phyloP scores from a whole-genome alignment of 306 rosid genomes.

The Gillenia trifoliata region DNA sequence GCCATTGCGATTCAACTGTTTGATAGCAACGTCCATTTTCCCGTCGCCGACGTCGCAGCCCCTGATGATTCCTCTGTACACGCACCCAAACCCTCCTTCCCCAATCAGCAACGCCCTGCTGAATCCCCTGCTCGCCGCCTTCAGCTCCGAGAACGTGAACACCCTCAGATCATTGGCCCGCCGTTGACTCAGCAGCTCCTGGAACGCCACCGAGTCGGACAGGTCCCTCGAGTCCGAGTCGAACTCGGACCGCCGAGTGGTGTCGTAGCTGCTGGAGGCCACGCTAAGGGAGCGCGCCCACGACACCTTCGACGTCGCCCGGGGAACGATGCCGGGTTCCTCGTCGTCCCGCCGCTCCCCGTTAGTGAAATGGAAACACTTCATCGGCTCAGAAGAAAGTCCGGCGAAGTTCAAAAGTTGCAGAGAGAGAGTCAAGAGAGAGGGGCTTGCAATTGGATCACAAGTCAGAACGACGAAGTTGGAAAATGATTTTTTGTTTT shows the following conservation, averaged over 20 bases:
- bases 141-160: slow-evolving; percentile 70
- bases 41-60: slow-evolving; percentile 9
- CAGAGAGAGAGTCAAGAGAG: slow-evolving; percentile 16
- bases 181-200: slow-evolving; percentile 50
- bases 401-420: background rate
- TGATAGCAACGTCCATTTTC: slow-evolving; percentile 68
- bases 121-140: slow-evolving; percentile 74
- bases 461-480: background rate
- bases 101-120: slow-evolving; percentile 67
- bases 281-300: slow-evolving; percentile 96
- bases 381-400: slow-evolving; percentile 26
- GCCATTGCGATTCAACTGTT: slow-evolving; percentile 88
- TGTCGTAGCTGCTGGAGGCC: slow-evolving; percentile 62
- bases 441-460: background rate
- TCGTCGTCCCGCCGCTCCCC: slow-evolving; percentile 47
- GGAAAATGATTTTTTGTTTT: background rate
- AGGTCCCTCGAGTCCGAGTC: slow-evolving; percentile 57
- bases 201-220: slow-evolving; percentile 54
- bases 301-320: slow-evolving; percentile 59
- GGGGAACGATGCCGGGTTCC: slow-evolving; percentile 35
- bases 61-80: slow-evolving; percentile 51
- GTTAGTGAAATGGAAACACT: slow-evolving; percentile 82
- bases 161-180: slow-evolving; percentile 69
- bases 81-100: slow-evolving; percentile 95
- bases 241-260: slow-evolving; percentile 54